These are phyloP conservation scores for Ajuga reptans DNA, from an alignment of 305 asterid species.

Conservation along the genomic window DNA sequence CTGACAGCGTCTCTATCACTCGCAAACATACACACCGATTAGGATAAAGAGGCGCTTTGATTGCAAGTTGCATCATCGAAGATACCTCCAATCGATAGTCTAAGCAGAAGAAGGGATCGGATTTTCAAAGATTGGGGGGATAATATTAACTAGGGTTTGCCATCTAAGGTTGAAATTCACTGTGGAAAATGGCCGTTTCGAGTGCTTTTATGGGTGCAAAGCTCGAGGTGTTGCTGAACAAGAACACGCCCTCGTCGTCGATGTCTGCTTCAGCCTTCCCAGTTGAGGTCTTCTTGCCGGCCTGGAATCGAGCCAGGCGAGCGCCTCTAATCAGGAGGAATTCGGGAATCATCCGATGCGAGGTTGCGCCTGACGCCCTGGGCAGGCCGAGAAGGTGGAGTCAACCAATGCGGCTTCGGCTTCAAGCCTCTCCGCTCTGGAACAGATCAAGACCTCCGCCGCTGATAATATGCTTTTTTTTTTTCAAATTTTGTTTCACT, in stretches of 20 bases:
- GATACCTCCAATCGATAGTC: no score
- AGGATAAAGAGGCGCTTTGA: no score
- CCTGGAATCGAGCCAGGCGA: constrained; percentile 33
- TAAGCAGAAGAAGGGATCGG: no score
- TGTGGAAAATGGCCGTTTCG: constrained; percentile 54
- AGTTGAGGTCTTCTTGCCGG: constrained; percentile 38
- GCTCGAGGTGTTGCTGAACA: constrained; percentile 57
- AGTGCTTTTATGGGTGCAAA: constrained; percentile 63
- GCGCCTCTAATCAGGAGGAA: constrained; percentile 27
- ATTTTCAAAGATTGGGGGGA: no score
- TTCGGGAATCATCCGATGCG: constrained; percentile 38
- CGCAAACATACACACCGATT: no score
- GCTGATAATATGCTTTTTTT: constrained; percentile 58
- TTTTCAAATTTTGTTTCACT: neutral
- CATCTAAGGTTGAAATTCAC: neutral
- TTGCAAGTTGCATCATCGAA: no score
- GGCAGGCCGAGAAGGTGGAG: constrained; percentile 33
- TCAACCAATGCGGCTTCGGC: constrained; percentile 41
- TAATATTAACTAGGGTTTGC: constrained; percentile 9
- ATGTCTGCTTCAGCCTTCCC: constrained; percentile 32
- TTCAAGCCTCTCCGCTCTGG: constrained; percentile 84
- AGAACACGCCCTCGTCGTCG: constrained; percentile 37
- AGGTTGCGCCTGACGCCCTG: constrained; percentile 35
- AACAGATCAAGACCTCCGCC: constrained; percentile 83
- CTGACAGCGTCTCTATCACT: no score